Conservation (phyloP, 2,329 filamentous ascomycete genomes). For the Lasiodiplodia hormozganensis region DNA sequence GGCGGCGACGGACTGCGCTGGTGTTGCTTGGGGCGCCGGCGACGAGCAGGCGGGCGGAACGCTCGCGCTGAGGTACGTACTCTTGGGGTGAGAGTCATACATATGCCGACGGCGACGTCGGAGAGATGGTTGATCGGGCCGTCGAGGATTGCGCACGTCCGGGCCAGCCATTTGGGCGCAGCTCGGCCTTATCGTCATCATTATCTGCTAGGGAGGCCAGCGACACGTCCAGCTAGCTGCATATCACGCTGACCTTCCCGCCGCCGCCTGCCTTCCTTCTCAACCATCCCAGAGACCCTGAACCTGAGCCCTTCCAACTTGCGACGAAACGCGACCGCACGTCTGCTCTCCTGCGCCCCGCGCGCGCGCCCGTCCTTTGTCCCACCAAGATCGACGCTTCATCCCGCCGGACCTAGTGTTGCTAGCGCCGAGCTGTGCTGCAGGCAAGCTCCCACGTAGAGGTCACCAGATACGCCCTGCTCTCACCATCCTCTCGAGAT, state of each 20-base stretch:
- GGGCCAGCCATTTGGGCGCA: conserved; percentile 2
- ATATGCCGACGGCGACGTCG: conserved; percentile 10
- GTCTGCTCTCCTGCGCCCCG: neutral
- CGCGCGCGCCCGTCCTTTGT: conserved; percentile 11
- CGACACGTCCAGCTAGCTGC: conserved; percentile 20
- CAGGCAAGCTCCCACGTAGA: conserved; percentile 9
- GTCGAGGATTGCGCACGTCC: conserved; percentile 17
- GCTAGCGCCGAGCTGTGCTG: conserved; percentile 18
- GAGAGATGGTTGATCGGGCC: conserved; percentile 17
- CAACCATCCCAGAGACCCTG: neutral
- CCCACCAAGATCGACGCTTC: conserved; percentile 12
- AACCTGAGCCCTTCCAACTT: neutral
- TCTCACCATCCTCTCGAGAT: conserved; percentile 15
- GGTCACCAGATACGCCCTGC: conserved; percentile 22
- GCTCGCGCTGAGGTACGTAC: conserved; percentile 12
- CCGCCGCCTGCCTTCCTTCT: conserved; percentile 8
- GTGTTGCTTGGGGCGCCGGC: neutral
- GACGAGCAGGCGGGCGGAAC: conserved; percentile 1
- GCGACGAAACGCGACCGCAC: neutral
- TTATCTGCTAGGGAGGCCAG: conserved; percentile 22
- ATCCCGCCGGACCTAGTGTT: conserved; percentile 15
- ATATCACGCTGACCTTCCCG: conserved; percentile 14
- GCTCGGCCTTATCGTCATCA: conserved; percentile 27
- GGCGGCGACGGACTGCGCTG: neutral
- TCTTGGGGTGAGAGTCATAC: neutral